Percentiles rank a stretch among this genome's conserved stretches.
These are phyloP conservation scores for Myrica gale DNA, from an alignment of 306 rosid species.

Conservation along the genomic window DNA sequence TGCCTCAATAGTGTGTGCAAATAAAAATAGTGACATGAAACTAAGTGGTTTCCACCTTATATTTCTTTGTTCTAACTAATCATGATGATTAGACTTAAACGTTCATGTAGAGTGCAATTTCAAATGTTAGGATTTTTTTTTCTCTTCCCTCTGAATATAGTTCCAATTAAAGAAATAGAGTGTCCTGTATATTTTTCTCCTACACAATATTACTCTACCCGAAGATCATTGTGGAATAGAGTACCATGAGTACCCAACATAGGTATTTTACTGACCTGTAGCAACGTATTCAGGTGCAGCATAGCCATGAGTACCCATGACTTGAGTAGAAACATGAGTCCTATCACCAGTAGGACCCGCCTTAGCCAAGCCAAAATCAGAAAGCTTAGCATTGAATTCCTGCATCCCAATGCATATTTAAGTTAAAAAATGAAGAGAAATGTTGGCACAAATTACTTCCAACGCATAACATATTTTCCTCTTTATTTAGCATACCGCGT, in stretches of 20 bases:
- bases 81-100: not conserved
- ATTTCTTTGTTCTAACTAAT: not conserved
- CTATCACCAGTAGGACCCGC: constrained; percentile 95
- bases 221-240: not conserved
- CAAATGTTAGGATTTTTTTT: not conserved
- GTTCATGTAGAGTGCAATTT: not conserved
- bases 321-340: constrained; percentile 96
- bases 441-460: not conserved
- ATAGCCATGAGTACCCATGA: constrained; percentile 92
- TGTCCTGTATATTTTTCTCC: not conserved
- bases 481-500: constrained; percentile 53
- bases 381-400: constrained; percentile 90
- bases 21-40: not conserved
- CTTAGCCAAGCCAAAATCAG: constrained; percentile 95
- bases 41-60: not conserved
- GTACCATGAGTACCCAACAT: constrained; percentile 5
- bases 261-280: constrained; percentile 58
- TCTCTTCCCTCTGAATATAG: not conserved
- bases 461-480: constrained; percentile 1
- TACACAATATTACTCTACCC: not conserved
- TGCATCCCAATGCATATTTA: constrained; percentile 32
- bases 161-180: not conserved
- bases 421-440: not conserved
- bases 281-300: constrained; percentile 98
- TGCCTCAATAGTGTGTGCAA: not conserved